Base-by-base conservation (phyloP, 108 stramenopile species). In the Cyclotella atomus region DNA sequence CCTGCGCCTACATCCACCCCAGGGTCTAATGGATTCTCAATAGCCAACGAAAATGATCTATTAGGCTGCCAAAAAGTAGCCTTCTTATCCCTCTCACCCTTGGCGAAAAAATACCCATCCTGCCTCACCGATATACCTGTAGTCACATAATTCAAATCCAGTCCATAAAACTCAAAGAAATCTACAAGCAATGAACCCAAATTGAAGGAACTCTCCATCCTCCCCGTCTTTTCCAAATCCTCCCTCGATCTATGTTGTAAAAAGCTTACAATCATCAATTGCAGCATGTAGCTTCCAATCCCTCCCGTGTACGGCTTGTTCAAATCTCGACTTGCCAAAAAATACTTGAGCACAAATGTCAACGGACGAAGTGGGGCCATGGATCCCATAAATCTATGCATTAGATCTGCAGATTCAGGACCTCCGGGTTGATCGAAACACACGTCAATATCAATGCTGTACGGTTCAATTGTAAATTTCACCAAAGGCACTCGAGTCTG, bases 231-330 rank as follows among this genome's bases (percentile, higher is more conserved):
- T 33, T 65, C 38, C 25, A 75, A 33, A 55, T 70, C 83, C 27
- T 88, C 79, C 20, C 90, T 77, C 27, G 85, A 82, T 0, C 91
- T 70, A 73, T 93, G 86, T 67, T 98, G 98, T 32, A 97, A 71
- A 65, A 89, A 96, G 15, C 88, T 82, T 0, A 97, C 84, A 66
- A 96, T 89, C 91, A 97, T 94, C 57, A 96, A 62, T 73, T 95
- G 95, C 25, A 98, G 61, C 65, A 98, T 60, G 60, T 93, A 99
- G 23, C 90, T 91, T 25, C 97, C 98, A 12, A 97, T 79, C 10
- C 98, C 98, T 0, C 98, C 98, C 15, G 87, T 87, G 68, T 92
- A 99, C 3, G 98, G 97, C 65, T 98, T 94, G 73, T 97, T 97
- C 32, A 97, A 79, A 8, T 84, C 91, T 21, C 98, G 70, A 64